Evolutionary conservation across 169 alveolate genomes (phyloP).

Genomic region (Babesia sp.): DNA sequence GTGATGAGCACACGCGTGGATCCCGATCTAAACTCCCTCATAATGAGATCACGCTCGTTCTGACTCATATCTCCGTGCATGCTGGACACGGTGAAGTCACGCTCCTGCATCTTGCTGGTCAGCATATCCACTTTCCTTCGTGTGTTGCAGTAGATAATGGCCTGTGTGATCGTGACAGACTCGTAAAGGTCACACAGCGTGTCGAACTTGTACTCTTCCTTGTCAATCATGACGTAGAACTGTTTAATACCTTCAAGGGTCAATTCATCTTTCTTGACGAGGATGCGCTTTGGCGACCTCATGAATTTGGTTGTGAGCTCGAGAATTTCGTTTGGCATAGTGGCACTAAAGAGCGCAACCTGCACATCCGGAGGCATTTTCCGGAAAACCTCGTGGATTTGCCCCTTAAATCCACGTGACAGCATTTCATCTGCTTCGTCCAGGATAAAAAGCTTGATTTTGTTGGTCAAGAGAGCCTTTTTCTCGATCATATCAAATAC

Average conservation of each 20-base stretch:
- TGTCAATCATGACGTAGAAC: slow-evolving; percentile 96
- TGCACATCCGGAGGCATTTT: slow-evolving; percentile 80
- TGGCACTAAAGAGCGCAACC: slow-evolving; percentile 94
- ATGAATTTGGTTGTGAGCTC: slow-evolving; percentile 94
- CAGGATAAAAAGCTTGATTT: slow-evolving; percentile 91
- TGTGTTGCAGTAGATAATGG: slow-evolving; percentile 98
- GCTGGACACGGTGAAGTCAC: slow-evolving; percentile 94
- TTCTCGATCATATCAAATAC: slow-evolving; percentile 96
- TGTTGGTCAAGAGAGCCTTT: slow-evolving; percentile 87
- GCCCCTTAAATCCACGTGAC: slow-evolving; percentile 96
- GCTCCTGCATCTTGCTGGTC: slow-evolving; percentile 91
- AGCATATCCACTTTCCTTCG: slow-evolving; percentile 93
- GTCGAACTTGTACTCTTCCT: slow-evolving; percentile 96
- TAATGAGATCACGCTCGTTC: slow-evolving; percentile 94
- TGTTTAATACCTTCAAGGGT: slow-evolving; percentile 98
- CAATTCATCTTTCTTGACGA: slow-evolving; percentile 96
- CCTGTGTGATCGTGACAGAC: slow-evolving; percentile 96
- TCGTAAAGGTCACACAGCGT: slow-evolving; percentile 94
- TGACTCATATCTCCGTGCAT: slow-evolving; percentile 99
- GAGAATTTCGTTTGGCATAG: slow-evolving; percentile 95
- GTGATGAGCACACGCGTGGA: slow-evolving; percentile 97
- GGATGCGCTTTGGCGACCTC: slow-evolving; percentile 95
- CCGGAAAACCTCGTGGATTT: slow-evolving; percentile 83
- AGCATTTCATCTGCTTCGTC: slow-evolving; percentile 99
- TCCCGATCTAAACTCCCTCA: slow-evolving; percentile 98